Conservation (phyloP, 202 grass and related monocot genomes). For the Setaria italica region DNA sequence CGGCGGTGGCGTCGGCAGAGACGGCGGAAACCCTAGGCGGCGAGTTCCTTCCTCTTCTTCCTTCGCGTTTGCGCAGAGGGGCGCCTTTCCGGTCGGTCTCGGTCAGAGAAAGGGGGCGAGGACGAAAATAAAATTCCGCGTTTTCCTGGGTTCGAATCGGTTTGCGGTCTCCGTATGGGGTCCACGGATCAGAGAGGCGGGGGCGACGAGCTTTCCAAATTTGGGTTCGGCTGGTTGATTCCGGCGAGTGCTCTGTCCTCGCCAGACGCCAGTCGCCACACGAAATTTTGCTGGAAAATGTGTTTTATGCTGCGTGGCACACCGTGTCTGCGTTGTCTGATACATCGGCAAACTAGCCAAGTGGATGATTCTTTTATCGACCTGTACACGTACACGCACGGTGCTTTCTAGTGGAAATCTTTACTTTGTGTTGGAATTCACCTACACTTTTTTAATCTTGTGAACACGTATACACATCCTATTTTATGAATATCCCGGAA, state of each 20-base stretch:
- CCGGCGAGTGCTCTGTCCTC: neutral
- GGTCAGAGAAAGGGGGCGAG: constrained; percentile 30
- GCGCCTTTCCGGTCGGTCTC: constrained; percentile 29
- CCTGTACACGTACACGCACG: too few relatives aligned
- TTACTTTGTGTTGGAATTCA: too few relatives aligned
- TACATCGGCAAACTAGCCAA: neutral
- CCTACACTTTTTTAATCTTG: too few relatives aligned
- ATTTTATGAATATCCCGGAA: too few relatives aligned
- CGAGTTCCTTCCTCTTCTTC: constrained; percentile 38
- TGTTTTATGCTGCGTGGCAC: neutral
- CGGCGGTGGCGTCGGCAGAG: constrained; percentile 19
- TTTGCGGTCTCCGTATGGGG: neutral
- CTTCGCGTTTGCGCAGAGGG: constrained; percentile 31
- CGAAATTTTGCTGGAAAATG: constrained; percentile 15
- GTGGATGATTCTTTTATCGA: neutral
- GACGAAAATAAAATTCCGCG: constrained; percentile 17
- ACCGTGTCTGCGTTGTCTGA: neutral
- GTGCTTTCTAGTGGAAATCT: too few relatives aligned
- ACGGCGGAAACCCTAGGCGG: constrained; percentile 49
- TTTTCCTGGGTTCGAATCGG: neutral
- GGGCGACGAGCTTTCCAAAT: neutral
- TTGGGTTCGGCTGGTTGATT: neutral
- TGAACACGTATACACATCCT: too few relatives aligned
- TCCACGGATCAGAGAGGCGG: neutral
- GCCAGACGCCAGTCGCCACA: neutral